These are phyloP conservation scores for Quercus glauca DNA, from an alignment of 306 rosid genomes.

Conservation along the genomic window DNA sequence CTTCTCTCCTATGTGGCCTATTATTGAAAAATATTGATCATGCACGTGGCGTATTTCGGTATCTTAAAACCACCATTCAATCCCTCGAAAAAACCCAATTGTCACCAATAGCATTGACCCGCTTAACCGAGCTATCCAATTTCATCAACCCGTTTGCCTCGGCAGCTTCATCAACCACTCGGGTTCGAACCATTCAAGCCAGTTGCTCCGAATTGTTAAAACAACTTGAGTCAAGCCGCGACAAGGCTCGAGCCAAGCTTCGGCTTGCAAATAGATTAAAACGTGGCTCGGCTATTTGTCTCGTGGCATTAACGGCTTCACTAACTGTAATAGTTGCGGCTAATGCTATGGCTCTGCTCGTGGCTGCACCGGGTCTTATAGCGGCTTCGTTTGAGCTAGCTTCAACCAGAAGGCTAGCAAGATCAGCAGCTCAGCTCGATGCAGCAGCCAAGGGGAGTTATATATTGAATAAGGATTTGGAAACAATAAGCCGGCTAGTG, in stretches of 20 bases:
- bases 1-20: conserved; percentile 54
- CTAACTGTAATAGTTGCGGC: conserved; percentile 39
- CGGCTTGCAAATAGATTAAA: conserved; percentile 14
- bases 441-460: conserved; percentile 71
- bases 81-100: conserved; percentile 14
- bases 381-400: conserved; percentile 28
- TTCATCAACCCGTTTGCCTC: conserved; percentile 28
- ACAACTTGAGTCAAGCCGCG: conserved; percentile 48
- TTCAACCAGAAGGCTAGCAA: conserved; percentile 26
- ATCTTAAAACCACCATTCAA: conserved; percentile 8
- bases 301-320: conserved; percentile 40
- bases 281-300: conserved; percentile 35
- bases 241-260: conserved; percentile 38
- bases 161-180: background rate
- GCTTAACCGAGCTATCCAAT: conserved; percentile 25
- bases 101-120: background rate
- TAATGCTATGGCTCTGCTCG: conserved; percentile 46
- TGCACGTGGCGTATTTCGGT: conserved; percentile 38
- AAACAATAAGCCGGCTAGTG: conserved; percentile 55
- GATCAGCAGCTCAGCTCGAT: conserved; percentile 40
- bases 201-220: conserved; percentile 42
- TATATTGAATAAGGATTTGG: conserved; percentile 63
- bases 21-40: conserved; percentile 49
- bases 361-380: conserved; percentile 50
- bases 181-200: conserved; percentile 12